Evolutionary conservation across 176 grass and related monocot genomes (phyloP), one percentile per base, ranked within the genome.

Genomic region (Musa itinerans): DNA sequence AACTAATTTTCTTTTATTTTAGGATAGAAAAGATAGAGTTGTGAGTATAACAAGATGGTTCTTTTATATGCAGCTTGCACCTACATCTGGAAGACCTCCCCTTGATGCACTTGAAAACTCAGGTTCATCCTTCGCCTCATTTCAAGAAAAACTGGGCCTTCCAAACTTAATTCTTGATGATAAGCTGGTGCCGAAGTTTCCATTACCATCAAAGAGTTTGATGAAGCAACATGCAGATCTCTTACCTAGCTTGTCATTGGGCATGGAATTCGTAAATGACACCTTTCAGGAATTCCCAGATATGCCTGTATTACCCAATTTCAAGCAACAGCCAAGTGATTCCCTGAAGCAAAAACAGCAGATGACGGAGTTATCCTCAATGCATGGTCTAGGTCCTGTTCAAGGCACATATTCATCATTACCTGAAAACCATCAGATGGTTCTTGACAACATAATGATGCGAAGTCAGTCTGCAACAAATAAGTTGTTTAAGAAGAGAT

Each of bases 371-470:
- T 75, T 90, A 54, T 83, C 86, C 89, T 87, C 93, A 68, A 81
- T 87, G 22, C 57, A 86, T 63, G 89, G 89, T 80, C 85, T 92
- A 55, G 87, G 77, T 51, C 81, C 83, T 80, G 79, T 86, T 15
- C 86, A 84, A 78, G 77, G 83, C 75, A 66, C 80, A 48, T 84
- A 94, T 79, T 83, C 87, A 78, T 80, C 83, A 76, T 87, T 99
- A 86, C 86, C 86, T 26, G 95, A 99, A 78, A 99, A 85, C 73
- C 95, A 99, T 72, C 93, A 89, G 76, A 91, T 94, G 73, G 90
- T 98, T 75, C 76, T 99, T 75, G 90, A 94, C 77, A 99, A 83
- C 59, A 88, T 92, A 85, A 89, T 99, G 82, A 85, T 93, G 86
- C 88, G 90, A 67, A 80, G 88, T 78, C 88, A 94, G 55, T 89